phyloP scores from a whole-genome alignment of 768 basidiomycete genomes.

The Tylopilus sp. region DNA sequence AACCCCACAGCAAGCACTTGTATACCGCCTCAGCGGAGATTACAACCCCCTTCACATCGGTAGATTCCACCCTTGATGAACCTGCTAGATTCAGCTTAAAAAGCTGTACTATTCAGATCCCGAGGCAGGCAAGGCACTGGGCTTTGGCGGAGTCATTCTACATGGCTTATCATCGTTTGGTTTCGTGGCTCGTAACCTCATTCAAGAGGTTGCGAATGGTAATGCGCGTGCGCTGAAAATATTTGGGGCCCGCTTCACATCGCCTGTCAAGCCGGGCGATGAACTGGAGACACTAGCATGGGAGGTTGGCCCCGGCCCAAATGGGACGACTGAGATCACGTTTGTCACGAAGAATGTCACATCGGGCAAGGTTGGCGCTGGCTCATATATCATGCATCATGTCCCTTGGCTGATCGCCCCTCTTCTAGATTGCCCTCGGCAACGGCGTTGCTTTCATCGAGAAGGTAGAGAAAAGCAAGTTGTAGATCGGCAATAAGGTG shows the following conservation, averaged over 20 bases:
- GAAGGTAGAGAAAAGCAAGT: constrained; percentile 45
- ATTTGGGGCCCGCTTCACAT: constrained; percentile 75
- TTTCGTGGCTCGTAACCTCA: constrained; percentile 73
- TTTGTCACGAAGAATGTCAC: constrained; percentile 61
- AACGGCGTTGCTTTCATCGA: constrained; percentile 62
- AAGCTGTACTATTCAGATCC: constrained; percentile 49
- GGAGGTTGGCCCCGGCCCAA: constrained; percentile 67
- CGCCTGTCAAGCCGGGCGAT: constrained; percentile 82
- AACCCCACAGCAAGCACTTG: constrained; percentile 59
- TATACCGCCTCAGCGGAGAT: constrained; percentile 75
- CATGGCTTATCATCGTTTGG: constrained; percentile 84
- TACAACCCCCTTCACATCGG: constrained; percentile 79
- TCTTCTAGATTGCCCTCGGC: constrained; percentile 50
- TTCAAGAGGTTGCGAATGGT: constrained; percentile 57
- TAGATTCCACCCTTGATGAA: constrained; percentile 23
- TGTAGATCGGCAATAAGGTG: constrained; percentile 23
- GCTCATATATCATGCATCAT: not conserved
- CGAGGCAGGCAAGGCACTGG: constrained; percentile 60
- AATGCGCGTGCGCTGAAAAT: constrained; percentile 61
- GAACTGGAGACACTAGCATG: constrained; percentile 74
- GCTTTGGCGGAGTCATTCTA: constrained; percentile 82
- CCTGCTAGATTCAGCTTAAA: not conserved
- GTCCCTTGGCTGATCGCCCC: not conserved
- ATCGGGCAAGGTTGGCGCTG: constrained; percentile 49
- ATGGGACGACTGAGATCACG: constrained; percentile 54